These are phyloP conservation scores for Wallacemonas sp. DNA, from an alignment of 208 protist genomes.

Conservation along the genomic window DNA sequence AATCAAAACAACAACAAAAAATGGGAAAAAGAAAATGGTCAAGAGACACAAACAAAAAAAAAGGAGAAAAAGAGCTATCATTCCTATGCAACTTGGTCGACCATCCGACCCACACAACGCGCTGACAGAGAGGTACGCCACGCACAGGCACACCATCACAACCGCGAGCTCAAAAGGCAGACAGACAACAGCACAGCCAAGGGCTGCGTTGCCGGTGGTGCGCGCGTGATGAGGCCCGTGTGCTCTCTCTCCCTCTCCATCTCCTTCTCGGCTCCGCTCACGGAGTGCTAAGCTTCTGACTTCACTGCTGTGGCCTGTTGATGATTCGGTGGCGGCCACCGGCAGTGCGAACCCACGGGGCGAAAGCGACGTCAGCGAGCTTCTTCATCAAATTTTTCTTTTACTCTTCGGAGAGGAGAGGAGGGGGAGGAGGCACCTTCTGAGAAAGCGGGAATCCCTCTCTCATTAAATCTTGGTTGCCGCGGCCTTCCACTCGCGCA, in stretches of 20 bases:
- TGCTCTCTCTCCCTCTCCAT: no score
- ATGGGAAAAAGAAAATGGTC: slow-evolving; percentile 11
- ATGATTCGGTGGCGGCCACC: no score
- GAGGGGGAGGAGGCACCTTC: neutral
- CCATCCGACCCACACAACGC: neutral
- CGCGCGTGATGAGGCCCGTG: no score
- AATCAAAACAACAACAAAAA: slow-evolving; percentile 11
- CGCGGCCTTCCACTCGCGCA: slow-evolving; percentile 72
- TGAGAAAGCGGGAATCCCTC: neutral
- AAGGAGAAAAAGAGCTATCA: slow-evolving; percentile 11
- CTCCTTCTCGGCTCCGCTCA: no score
- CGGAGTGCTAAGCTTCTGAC: no score
- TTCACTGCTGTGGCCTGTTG: no score
- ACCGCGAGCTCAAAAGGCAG: slow-evolving; percentile 8
- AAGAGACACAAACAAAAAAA: slow-evolving; percentile 21
- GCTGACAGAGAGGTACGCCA: neutral
- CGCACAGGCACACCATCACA: slow-evolving; percentile 4
- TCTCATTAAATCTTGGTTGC: slow-evolving; percentile 50
- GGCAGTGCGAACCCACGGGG: no score
- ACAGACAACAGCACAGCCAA: slow-evolving; percentile 14
- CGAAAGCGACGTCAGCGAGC: no score
- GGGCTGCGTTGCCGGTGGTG: neutral
- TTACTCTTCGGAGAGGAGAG: neutral
- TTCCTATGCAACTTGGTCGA: slow-evolving; percentile 7
- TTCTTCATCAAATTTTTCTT: neutral